Evolutionary conservation across 2,329 filamentous ascomycete species (phyloP), one percentile per base, ranked within the genome.

Genomic region (Aureobasidium lini): DNA sequence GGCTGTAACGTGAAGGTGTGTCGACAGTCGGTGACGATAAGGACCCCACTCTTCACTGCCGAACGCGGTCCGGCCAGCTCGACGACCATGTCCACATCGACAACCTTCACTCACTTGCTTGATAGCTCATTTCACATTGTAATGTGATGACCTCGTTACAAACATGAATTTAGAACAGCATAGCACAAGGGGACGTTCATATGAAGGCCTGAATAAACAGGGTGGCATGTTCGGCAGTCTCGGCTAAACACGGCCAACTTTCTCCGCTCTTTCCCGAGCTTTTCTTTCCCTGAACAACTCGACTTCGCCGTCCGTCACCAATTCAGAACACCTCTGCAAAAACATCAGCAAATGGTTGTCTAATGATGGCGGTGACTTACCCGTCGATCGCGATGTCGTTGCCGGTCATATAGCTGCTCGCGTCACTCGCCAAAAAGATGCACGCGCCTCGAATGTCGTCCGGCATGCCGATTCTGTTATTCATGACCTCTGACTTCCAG

Each of bases 401-500:
- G 0, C 76, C 77, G 1, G 75, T 78, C 61, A 74, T 76, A 61
- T 73, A 78, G 63, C 64, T 67, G 63, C 77, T 79, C 0, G 77
- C 77, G 64, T 80, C 77, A 47, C 77, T 77, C 0, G 77, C 77
- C 47, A 79, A 63, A 52, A 79, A 80, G 1, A 79, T 73, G 63
- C 75, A 78, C 0, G 74, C 76, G 7, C 77, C 77, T 65, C 74
- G 75, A 29, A 81, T 78, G 56, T 80, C 78, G 59, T 81, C 77
- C 0, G 78, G 77, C 63, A 77, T 72, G 1, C 76, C 77, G 11
- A 80, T 73, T 1, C 76, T 67, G 6, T 72, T 69, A 36, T 76
- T 77, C 76, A 80, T 80, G 8, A 76, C 75, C 61, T 79, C 77
- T 5, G 74, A 70, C 62, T 79, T 78, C 78, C 77, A 80, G 4